These are phyloP conservation scores for Chrysosporium keratinophilum DNA, from an alignment of 2,329 filamentous ascomycete genomes.

Conservation along the genomic window DNA sequence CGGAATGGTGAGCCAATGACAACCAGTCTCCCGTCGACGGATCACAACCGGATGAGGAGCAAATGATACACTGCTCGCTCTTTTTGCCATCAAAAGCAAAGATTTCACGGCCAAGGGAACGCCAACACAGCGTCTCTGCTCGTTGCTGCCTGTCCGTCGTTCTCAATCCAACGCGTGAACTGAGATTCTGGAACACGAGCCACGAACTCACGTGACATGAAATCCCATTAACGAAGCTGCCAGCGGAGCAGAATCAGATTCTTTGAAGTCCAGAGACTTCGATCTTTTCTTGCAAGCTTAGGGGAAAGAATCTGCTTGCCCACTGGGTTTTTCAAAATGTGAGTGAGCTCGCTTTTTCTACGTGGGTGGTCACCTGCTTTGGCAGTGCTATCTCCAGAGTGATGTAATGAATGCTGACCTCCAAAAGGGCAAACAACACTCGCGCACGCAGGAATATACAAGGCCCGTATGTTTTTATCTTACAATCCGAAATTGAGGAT, in stretches of 20 bases:
- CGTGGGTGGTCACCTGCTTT: neutral
- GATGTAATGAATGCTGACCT: neutral
- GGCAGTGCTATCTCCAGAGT: too few species aligned
- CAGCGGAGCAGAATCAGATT: neutral
- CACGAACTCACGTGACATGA: constrained; percentile 17
- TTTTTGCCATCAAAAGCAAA: neutral
- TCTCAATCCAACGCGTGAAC: constrained; percentile 15
- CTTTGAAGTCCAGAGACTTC: neutral
- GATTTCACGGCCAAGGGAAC: neutral
- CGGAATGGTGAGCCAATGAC: neutral
- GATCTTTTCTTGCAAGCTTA: neutral
- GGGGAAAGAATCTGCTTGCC: neutral
- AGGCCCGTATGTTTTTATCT: constrained; percentile 34
- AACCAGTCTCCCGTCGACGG: neutral
- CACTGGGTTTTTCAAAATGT: constrained; percentile 5
- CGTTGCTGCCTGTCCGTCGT: constrained; percentile 10
- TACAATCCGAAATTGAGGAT: neutral
- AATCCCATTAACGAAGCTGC: constrained; percentile 13
- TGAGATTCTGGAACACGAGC: constrained; percentile 14
- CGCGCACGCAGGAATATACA: constrained; percentile 10
- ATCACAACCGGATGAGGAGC: neutral
- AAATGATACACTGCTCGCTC: neutral
- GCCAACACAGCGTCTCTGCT: neutral
- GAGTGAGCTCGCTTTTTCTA: neutral
- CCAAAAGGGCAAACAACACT: constrained; percentile 10